Conservation (phyloP, 768 basidiomycete genomes). For the Boletus pseudo-olivaceus region DNA sequence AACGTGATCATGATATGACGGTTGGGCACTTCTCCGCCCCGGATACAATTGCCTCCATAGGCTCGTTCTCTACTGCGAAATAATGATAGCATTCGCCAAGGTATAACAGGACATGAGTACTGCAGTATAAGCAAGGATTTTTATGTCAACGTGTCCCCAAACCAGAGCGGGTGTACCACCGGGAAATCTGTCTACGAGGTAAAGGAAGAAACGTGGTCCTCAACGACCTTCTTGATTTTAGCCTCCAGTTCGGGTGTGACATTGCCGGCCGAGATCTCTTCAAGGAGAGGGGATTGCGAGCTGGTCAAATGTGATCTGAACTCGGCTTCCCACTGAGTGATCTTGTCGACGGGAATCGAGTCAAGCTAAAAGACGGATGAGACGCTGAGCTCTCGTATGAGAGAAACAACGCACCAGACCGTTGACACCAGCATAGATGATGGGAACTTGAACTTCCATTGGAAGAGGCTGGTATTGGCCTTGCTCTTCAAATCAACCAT, state of each 20-base stretch:
- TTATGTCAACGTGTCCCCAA: slow-evolving; percentile 18
- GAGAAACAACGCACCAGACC: slow-evolving; percentile 68
- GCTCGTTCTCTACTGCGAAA: slow-evolving; percentile 16
- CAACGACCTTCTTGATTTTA: slow-evolving; percentile 93
- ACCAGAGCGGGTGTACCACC: slow-evolving; percentile 13
- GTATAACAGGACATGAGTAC: slow-evolving; percentile 23
- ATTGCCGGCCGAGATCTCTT: slow-evolving; percentile 78
- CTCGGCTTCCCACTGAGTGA: slow-evolving; percentile 88
- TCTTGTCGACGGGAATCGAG: slow-evolving; percentile 91
- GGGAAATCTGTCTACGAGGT: slow-evolving; percentile 44
- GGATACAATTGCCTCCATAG: not conserved
- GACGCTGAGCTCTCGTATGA: not conserved
- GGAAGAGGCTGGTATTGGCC: slow-evolving; percentile 95
- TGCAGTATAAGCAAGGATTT: slow-evolving; percentile 16
- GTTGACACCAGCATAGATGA: slow-evolving; percentile 99
- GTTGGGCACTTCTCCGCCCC: not conserved
- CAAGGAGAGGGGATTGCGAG: slow-evolving; percentile 70
- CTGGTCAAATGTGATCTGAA: slow-evolving; percentile 86
- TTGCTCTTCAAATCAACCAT: slow-evolving; percentile 62
- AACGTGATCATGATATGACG: not conserved
- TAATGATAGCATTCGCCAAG: slow-evolving; percentile 27
- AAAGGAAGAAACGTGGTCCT: slow-evolving; percentile 84
- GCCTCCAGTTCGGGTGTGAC: slow-evolving; percentile 89
- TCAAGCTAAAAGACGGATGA: slow-evolving; percentile 59
- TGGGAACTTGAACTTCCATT: slow-evolving; percentile 96